phyloP scores from a whole-genome alignment of 2,329 filamentous ascomycete species.

The Pleoardoris graminearum region DNA sequence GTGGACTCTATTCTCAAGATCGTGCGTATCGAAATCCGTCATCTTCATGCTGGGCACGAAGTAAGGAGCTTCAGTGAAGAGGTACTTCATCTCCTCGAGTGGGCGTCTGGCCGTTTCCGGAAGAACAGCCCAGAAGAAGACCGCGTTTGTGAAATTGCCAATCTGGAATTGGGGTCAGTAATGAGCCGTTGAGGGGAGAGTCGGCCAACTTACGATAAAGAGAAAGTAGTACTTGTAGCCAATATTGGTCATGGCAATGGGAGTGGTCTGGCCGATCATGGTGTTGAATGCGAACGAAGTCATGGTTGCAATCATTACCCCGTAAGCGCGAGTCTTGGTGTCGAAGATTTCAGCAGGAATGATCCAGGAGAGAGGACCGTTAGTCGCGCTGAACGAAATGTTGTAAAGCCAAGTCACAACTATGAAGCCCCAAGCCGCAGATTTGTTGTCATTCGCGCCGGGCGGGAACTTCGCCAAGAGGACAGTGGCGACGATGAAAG shows the following conservation, averaged over 20 bases:
- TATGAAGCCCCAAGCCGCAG: slow-evolving; percentile 74
- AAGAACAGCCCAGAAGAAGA: slow-evolving; percentile 69
- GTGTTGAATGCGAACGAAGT: slow-evolving; percentile 75
- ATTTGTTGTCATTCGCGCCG: slow-evolving; percentile 53
- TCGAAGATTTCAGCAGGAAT: slow-evolving; percentile 76
- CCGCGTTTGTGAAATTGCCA: slow-evolving; percentile 69
- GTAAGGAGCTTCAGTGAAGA: slow-evolving; percentile 67
- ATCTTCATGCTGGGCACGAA: slow-evolving; percentile 63
- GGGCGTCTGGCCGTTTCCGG: slow-evolving; percentile 68
- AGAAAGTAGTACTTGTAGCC: slow-evolving; percentile 62
- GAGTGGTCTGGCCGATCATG: slow-evolving; percentile 71
- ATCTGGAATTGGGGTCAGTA: slow-evolving; percentile 42
- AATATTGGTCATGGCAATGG: slow-evolving; percentile 60
- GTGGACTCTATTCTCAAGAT: slow-evolving; percentile 62
- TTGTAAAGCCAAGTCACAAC: slow-evolving; percentile 79
- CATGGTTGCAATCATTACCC: slow-evolving; percentile 76
- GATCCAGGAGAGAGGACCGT: slow-evolving; percentile 68
- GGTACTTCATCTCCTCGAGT: slow-evolving; percentile 69
- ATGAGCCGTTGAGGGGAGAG: background rate
- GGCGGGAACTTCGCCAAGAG: slow-evolving; percentile 66
- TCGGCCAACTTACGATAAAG: slow-evolving; percentile 54
- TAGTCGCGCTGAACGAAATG: slow-evolving; percentile 72
- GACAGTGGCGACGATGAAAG: slow-evolving; percentile 69
- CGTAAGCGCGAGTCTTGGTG: slow-evolving; percentile 73
- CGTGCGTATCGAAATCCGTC: slow-evolving; percentile 56